These are phyloP conservation scores for Lecanicillium sp. DNA, from an alignment of 2,329 filamentous ascomycete genomes.

Conservation along the genomic window DNA sequence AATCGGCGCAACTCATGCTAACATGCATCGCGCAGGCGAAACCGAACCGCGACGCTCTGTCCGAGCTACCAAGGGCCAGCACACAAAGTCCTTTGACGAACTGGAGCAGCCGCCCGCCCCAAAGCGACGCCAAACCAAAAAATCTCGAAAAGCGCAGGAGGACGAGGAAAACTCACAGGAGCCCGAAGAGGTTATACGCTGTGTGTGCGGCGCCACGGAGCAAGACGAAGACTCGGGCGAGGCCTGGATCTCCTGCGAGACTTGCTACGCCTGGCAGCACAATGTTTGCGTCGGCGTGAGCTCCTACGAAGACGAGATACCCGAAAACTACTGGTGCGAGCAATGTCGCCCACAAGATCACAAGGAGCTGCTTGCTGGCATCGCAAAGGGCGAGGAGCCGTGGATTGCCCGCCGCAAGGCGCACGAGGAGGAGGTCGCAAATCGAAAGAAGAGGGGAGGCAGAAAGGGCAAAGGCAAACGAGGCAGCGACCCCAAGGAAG, in stretches of 20 bases:
- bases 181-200: constrained; percentile 72
- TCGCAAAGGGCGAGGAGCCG: constrained; percentile 72
- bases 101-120: constrained; percentile 51
- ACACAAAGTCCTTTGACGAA: constrained; percentile 79
- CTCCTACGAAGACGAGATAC: constrained; percentile 68
- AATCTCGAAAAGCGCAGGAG: constrained; percentile 55
- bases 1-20: constrained; percentile 15
- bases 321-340: constrained; percentile 88
- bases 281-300: constrained; percentile 89
- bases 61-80: constrained; percentile 92
- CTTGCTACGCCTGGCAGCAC: constrained; percentile 91
- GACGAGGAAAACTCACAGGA: constrained; percentile 26
- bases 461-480: constrained; percentile 60
- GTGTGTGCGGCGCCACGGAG: constrained; percentile 82
- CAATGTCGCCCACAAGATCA: constrained; percentile 80
- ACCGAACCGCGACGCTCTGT: constrained; percentile 85
- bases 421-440: constrained; percentile 54
- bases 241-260: constrained; percentile 93
- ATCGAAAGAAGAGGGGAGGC: constrained; percentile 49
- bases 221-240: constrained; percentile 80
- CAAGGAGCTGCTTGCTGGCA: constrained; percentile 68
- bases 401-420: constrained; percentile 67
- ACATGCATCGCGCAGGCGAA: constrained; percentile 29
- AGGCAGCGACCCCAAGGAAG: constrained; percentile 56
- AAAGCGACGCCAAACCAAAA: constrained; percentile 44